A percentile compares a stretch with the other conserved stretches of the same genome.
phyloP scores from a whole-genome alignment of 2,329 filamentous ascomycete genomes.

The Ophiostoma ulmi region DNA sequence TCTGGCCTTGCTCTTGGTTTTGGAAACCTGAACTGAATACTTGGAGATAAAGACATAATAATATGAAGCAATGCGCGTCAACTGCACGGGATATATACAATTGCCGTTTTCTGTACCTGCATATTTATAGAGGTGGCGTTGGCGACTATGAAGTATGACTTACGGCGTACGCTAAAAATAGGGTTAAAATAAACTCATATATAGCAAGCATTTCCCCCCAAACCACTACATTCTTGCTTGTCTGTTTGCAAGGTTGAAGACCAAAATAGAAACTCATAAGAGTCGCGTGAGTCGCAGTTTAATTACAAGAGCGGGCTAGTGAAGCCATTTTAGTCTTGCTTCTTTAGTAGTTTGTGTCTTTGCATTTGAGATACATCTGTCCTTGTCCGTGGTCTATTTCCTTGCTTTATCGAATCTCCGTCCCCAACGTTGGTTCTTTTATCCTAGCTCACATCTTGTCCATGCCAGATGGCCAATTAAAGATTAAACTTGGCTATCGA shows the following conservation, averaged over 20 bases:
- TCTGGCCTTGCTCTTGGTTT: background rate
- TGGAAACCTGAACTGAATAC: background rate
- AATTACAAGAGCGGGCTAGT: background rate
- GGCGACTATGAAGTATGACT: background rate
- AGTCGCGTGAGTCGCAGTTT: background rate
- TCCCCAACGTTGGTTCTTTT: background rate
- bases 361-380: background rate
- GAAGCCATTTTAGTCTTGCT: background rate
- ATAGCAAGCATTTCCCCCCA: background rate
- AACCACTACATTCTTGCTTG: conserved; percentile 5
- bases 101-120: conserved; percentile 13
- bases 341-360: background rate
- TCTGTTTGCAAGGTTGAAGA: conserved; percentile 2
- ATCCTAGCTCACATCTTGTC: background rate
- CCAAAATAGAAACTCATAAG: conserved; percentile 11
- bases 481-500: background rate
- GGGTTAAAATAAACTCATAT: background rate
- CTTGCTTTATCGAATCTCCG: background rate
- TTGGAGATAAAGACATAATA: background rate
- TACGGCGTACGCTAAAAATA: background rate
- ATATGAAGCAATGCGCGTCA: background rate
- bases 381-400: background rate
- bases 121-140: conserved; percentile 5
- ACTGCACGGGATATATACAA: background rate
- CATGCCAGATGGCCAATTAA: background rate